Conservation (phyloP, 202 grass and related monocot genomes). For the Sporobolus alterniflorus region DNA sequence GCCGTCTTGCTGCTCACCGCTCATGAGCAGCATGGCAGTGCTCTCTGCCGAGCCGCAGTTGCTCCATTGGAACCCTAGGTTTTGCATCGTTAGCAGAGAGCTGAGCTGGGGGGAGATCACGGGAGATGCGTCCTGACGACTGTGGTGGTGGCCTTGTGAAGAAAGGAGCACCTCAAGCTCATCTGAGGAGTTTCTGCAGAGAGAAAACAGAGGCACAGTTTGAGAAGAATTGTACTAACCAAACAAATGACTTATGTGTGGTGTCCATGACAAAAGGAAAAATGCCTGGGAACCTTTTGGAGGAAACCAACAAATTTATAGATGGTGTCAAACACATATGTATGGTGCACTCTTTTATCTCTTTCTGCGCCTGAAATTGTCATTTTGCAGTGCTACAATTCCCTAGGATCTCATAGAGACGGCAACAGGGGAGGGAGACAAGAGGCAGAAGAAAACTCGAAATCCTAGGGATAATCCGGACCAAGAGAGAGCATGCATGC, state of each 20-base stretch:
- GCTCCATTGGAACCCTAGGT: conserved; percentile 89
- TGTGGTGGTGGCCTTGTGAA: conserved; percentile 46
- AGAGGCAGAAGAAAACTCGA: conserved; percentile 88
- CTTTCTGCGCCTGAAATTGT: conserved; percentile 33
- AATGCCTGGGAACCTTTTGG: conserved; percentile 27
- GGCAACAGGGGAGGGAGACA: conserved; percentile 59
- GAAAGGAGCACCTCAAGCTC: conserved; percentile 46
- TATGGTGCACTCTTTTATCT: conserved; percentile 22
- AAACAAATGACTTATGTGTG: background rate
- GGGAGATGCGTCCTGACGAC: conserved; percentile 23
- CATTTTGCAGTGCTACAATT: conserved; percentile 71
- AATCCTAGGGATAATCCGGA: conserved; percentile 80
- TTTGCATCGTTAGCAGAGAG: conserved; percentile 68
- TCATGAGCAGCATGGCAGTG: background rate
- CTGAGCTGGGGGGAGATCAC: conserved; percentile 42
- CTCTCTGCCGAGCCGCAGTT: conserved; percentile 30
- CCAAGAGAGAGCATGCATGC: conserved; percentile 6
- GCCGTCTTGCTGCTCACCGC: conserved; percentile 24
- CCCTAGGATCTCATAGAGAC: conserved; percentile 60
- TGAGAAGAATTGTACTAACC: background rate
- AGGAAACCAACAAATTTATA: conserved; percentile 55
- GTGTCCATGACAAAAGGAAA: conserved; percentile 35
- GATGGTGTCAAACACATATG: conserved; percentile 35
- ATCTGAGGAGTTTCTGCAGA: conserved; percentile 51
- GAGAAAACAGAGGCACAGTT: background rate